Evolutionary conservation across 495 filamentous ascomycete genomes (phyloP).

Genomic region (Penicillium malachiteum): DNA sequence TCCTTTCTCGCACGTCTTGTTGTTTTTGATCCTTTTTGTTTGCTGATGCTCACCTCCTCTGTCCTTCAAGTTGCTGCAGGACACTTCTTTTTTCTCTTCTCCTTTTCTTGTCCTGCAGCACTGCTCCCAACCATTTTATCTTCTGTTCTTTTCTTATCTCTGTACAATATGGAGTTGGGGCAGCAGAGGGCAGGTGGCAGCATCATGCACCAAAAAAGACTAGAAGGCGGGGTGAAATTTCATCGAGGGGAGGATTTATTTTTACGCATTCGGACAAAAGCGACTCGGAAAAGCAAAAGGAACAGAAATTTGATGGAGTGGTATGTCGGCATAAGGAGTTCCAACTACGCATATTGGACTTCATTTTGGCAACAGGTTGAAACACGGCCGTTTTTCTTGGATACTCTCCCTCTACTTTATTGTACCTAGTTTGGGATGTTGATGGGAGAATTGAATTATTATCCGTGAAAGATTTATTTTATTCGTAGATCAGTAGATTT

Average conservation of each 20-base stretch:
- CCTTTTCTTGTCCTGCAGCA: neutral
- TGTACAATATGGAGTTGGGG: constrained; percentile 29
- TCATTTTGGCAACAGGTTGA: constrained; percentile 1
- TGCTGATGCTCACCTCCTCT: constrained; percentile 11
- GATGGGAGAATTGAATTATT: constrained; percentile 23
- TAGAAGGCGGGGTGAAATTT: constrained; percentile 26
- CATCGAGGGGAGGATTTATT: constrained; percentile 11
- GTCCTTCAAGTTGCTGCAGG: constrained; percentile 11
- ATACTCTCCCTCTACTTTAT: constrained; percentile 11
- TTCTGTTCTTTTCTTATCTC: constrained; percentile 15
- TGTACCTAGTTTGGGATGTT: constrained; percentile 25
- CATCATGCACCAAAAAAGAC: constrained; percentile 27
- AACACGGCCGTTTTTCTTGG: constrained; percentile 22
- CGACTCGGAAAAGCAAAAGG: constrained; percentile 8
- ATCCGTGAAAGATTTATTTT: constrained; percentile 18
- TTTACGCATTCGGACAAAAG: constrained; percentile 22
- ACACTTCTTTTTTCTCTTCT: neutral
- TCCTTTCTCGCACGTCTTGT: constrained; percentile 5
- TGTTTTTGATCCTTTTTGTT: constrained; percentile 21
- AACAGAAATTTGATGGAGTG: constrained; percentile 5
- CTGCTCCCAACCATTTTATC: constrained; percentile 12
- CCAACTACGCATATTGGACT: constrained; percentile 4
- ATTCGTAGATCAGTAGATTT: neutral
- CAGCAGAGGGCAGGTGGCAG: constrained; percentile 13
- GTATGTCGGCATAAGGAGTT: constrained; percentile 1